Base-by-base conservation (phyloP, 345 rosid genomes). In the Isatis tinctoria region DNA sequence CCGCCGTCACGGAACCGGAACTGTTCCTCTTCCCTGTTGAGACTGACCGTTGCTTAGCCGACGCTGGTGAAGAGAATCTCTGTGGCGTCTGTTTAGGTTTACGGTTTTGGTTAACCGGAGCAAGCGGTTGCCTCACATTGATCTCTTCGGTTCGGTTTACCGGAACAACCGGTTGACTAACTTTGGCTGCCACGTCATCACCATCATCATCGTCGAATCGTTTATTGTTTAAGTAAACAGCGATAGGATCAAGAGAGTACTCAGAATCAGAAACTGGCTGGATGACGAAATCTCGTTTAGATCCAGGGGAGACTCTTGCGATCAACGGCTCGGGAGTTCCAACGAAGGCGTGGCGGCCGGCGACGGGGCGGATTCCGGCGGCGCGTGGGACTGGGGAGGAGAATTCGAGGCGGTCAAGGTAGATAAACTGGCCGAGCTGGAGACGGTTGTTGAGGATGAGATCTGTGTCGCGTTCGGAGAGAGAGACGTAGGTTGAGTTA, bases 371-470 rank as follows among this genome's bases (percentile, higher is more conserved):
- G 69, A 95, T 84, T 14, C 92, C 96, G 64, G 79, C 77, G 48
- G 82, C 96, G 65, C 86, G 84, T 11, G 97, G 98, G 66, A 94
- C 85, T 2, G 97, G 98, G n/a, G 92, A 82, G 27, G 87, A 83
- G 64, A 91, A 85, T 27, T 87, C 81, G 74, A 95, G 86, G 69
- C 97, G 96, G 35, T 91, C 99, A 1, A 91, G 82, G 80, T 90
- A 83, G 45, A 90, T 92, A 61, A 95, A 91, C 66, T 95, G 99
- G 18, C 99, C 99, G n/a, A 95, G 91, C 84, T 95, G 99, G 70
- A 95, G 97, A 35, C 97, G 87, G 76, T 91, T 95, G 67, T 79
- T 79, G 77, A 95, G 96, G 74, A 95, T 95, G 69, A 95, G 95
- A 26, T 95, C 99, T 41, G 83, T 87, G 67, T 91, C 97, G 45